Conservation (phyloP, 2,329 filamentous ascomycete species). For the Drechslerella coelobrocha region DNA sequence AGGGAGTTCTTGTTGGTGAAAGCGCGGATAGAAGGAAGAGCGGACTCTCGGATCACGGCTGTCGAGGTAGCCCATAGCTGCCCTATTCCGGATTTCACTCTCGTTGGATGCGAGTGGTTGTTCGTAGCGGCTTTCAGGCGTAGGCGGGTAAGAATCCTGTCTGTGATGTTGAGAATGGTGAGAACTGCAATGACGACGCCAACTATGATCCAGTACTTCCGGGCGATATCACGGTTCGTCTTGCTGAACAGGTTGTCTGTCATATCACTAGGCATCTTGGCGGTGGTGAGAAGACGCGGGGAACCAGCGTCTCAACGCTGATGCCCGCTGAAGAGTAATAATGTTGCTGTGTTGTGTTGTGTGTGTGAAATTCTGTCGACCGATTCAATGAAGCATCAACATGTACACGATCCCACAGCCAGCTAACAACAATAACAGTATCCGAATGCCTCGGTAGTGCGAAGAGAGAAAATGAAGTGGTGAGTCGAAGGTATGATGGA, state of each 20-base stretch:
- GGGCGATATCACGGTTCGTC: constrained; percentile 38
- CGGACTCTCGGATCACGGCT: constrained; percentile 65
- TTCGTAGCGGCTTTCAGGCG: constrained; percentile 36
- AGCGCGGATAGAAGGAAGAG: constrained; percentile 66
- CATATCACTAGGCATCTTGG: constrained; percentile 46
- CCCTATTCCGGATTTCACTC: constrained; percentile 61
- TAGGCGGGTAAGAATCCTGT: constrained; percentile 31
- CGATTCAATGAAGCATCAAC: too few relatives aligned
- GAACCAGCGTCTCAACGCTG: constrained; percentile 1
- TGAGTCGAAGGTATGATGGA: neutral
- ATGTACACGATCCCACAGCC: too few relatives aligned
- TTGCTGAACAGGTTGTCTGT: constrained; percentile 43
- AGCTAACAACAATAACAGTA: too few relatives aligned
- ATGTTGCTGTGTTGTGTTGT: constrained; percentile 25
- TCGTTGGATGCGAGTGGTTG: constrained; percentile 60
- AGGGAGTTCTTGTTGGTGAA: constrained; percentile 57
- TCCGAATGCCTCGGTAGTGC: too few relatives aligned
- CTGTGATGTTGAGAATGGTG: constrained; percentile 35
- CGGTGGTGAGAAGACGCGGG: constrained; percentile 10
- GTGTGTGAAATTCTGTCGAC: neutral
- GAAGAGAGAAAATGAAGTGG: too few relatives aligned
- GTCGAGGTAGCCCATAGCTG: constrained; percentile 68
- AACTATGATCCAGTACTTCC: constrained; percentile 45
- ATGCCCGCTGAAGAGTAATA: neutral
- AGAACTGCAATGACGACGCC: constrained; percentile 40